Conservation (phyloP, 306 rosid species). For the Argentina anserina region DNA sequence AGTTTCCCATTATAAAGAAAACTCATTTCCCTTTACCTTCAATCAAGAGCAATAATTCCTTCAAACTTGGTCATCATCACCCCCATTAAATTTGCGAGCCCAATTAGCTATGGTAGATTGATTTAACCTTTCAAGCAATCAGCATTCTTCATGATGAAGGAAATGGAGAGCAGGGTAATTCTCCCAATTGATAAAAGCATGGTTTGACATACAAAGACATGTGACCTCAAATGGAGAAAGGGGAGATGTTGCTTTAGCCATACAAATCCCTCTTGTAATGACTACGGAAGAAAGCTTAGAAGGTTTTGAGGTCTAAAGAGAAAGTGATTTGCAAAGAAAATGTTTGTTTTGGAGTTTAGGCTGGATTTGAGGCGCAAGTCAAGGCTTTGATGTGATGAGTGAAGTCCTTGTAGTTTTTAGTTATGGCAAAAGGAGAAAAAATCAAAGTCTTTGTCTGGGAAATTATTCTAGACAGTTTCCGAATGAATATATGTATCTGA, state of each 20-base stretch:
- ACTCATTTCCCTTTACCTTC: too few relatives aligned
- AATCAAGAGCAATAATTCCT: not conserved
- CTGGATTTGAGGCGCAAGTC: constrained; percentile 36
- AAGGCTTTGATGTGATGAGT: constrained; percentile 30
- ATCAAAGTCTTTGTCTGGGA: not conserved
- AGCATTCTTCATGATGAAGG: too few relatives aligned
- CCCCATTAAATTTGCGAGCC: not conserved
- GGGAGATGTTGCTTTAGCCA: not conserved
- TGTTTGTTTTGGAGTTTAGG: not conserved
- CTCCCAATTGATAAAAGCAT: not conserved
- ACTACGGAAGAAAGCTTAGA: not conserved
- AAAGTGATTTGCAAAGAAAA: not conserved
- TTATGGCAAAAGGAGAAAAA: not conserved
- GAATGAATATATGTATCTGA: not conserved
- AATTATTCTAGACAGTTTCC: constrained; percentile 11
- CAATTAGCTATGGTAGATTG: not conserved
- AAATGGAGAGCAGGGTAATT: not conserved
- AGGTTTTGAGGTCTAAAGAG: not conserved
- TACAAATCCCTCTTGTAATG: not conserved
- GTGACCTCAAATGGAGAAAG: not conserved
- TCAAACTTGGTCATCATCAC: not conserved
- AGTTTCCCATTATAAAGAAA: too few relatives aligned
- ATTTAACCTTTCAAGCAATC: not conserved
- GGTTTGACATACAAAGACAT: not conserved
- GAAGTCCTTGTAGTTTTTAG: constrained; percentile 14